phyloP scores from a whole-genome alignment of 2,329 filamentous ascomycete species.

The Penicillium sclerotigenum region DNA sequence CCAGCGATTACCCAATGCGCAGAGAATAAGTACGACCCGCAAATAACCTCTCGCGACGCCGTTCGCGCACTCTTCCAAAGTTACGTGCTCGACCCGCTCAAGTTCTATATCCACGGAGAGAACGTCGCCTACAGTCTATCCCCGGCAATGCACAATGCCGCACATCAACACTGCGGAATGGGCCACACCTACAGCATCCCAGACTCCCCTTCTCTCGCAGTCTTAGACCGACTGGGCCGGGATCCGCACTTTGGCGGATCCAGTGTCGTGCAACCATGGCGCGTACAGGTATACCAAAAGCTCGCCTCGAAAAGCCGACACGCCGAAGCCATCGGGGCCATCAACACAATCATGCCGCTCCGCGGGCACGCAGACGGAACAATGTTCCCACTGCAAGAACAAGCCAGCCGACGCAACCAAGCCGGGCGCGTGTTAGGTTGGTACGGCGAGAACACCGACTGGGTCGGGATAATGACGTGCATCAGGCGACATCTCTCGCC shows the following conservation, averaged over 20 bases:
- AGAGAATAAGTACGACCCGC: slow-evolving; percentile 29
- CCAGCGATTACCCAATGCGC: slow-evolving; percentile 30
- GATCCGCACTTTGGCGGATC: slow-evolving; percentile 42
- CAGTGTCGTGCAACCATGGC: slow-evolving; percentile 46
- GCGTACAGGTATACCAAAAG: slow-evolving; percentile 39
- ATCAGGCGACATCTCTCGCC: slow-evolving; percentile 43
- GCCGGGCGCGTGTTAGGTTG: slow-evolving; percentile 41
- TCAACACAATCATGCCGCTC: slow-evolving; percentile 46
- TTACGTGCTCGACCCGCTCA: slow-evolving; percentile 42
- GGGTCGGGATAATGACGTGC: slow-evolving; percentile 44
- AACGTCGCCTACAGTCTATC: slow-evolving; percentile 44
- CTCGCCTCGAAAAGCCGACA: slow-evolving; percentile 41
- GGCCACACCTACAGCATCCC: slow-evolving; percentile 41
- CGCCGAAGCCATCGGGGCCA: slow-evolving; percentile 46
- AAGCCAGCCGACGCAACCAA: slow-evolving; percentile 43
- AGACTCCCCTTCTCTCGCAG: slow-evolving; percentile 36
- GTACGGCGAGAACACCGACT: slow-evolving; percentile 47
- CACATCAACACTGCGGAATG: slow-evolving; percentile 40
- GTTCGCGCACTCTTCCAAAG: slow-evolving; percentile 41
- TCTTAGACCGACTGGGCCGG: slow-evolving; percentile 37
- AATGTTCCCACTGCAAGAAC: slow-evolving; percentile 38
- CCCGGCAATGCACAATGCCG: slow-evolving; percentile 45
- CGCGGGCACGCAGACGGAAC: slow-evolving; percentile 36
- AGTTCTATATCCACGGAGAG: slow-evolving; percentile 44
- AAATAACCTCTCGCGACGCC: slow-evolving; percentile 39